Evolutionary conservation across 352 stramenopile genomes (phyloP).

Genomic region (Detonula confervacea): DNA sequence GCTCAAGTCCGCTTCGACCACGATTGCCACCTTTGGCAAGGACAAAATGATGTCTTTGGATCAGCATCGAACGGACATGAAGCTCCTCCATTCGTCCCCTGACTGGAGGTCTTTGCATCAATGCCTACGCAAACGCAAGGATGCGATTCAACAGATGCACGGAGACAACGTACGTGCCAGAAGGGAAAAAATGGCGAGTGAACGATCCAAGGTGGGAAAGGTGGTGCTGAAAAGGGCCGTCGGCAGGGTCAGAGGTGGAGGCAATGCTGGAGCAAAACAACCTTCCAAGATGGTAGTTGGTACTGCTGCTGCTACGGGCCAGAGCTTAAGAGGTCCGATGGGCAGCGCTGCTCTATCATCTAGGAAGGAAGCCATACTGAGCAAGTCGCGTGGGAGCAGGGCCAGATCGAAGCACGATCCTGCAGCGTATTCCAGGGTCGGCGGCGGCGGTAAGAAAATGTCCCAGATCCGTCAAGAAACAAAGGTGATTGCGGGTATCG

Average conservation of each 20-base stretch:
- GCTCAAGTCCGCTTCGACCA: not conserved
- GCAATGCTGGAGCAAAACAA: not conserved
- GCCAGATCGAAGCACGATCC: constrained; percentile 22
- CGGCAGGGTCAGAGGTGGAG: constrained; percentile 39
- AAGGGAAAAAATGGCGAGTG: constrained; percentile 42
- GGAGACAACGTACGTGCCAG: constrained; percentile 42
- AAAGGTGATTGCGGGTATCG: constrained; percentile 26
- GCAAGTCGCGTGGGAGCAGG: constrained; percentile 37
- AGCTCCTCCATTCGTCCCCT: constrained; percentile 40
- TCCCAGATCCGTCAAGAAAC: constrained; percentile 31
- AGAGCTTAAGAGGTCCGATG: no score
- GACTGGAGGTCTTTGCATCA: constrained; percentile 51
- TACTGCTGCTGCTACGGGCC: no score
- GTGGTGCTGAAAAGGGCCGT: constrained; percentile 48
- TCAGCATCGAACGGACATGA: constrained; percentile 48
- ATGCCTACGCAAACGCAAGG: constrained; percentile 19
- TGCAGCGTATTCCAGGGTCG: no score
- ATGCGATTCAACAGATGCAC: constrained; percentile 19
- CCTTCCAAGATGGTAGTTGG: no score
- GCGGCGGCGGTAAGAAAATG: constrained; percentile 21
- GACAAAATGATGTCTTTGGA: constrained; percentile 13
- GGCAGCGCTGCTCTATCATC: no score
- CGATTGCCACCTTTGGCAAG: constrained; percentile 39
- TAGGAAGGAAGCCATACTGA: constrained; percentile 51
- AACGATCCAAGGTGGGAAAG: constrained; percentile 49